Conservation (phyloP, 768 basidiomycete species). For the Boletus sp. region DNA sequence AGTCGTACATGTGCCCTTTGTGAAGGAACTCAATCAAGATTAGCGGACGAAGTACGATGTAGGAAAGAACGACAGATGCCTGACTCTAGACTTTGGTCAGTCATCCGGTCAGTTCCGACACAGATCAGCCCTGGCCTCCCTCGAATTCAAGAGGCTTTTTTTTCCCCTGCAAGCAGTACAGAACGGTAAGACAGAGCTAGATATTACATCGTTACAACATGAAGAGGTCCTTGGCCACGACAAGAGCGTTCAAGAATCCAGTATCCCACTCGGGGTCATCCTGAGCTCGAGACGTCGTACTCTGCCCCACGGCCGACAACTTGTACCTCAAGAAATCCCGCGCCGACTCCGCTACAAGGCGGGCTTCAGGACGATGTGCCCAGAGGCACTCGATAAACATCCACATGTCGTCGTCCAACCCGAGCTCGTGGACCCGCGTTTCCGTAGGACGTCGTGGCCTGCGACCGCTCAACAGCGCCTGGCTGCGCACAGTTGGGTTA, state of each 20-base stretch:
- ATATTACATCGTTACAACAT: background rate
- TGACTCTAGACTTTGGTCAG: background rate
- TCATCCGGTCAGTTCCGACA: background rate
- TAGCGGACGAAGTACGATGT: background rate
- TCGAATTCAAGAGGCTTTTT: background rate
- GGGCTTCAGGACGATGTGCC: conserved; percentile 24
- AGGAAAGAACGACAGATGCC: background rate
- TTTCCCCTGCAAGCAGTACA: background rate
- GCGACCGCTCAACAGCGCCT: conserved; percentile 10
- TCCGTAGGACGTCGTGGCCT: conserved; percentile 20
- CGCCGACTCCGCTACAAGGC: conserved; percentile 25
- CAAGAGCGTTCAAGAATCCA: conserved; percentile 18
- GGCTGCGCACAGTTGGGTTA: conserved; percentile 15
- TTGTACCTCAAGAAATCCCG: conserved; percentile 22
- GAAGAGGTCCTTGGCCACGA: conserved; percentile 11
- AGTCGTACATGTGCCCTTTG: background rate
- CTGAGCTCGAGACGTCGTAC: background rate
- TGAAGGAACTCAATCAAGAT: background rate
- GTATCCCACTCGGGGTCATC: conserved; percentile 26
- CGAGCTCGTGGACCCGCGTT: conserved; percentile 7
- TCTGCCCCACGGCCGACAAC: background rate
- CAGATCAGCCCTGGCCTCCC: background rate
- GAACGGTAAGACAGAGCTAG: background rate
- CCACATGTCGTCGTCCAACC: conserved; percentile 33
- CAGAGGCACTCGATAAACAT: conserved; percentile 28